These are phyloP conservation scores for Chlamydomonas schloesseri DNA, from an alignment of 139 green algal species.

Conservation along the genomic window DNA sequence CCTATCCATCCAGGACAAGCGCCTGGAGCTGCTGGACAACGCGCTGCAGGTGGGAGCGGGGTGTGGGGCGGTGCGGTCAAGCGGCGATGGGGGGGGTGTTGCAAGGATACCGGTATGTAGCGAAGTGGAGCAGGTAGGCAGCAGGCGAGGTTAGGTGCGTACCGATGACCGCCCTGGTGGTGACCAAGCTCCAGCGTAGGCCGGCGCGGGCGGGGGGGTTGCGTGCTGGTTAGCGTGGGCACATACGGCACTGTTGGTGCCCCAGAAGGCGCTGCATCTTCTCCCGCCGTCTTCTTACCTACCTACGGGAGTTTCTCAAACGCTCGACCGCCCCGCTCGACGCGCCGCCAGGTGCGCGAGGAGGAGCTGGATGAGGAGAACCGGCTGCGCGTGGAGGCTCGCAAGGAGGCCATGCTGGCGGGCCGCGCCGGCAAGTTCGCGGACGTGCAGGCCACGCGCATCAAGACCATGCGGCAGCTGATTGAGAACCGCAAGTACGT, in stretches of 20 bases:
- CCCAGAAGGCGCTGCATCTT: too few relatives aligned
- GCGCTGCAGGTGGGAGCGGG: conserved; percentile 65
- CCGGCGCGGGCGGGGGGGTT: not conserved
- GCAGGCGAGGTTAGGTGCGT: too few relatives aligned
- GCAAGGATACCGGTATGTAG: too few relatives aligned
- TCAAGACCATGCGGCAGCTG: conserved; percentile 82
- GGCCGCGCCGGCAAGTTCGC: conserved; percentile 61
- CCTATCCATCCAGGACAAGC: conserved; percentile 74
- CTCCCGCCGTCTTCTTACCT: not conserved
- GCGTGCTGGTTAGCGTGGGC: too few relatives aligned
- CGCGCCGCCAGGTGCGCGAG: conserved; percentile 65
- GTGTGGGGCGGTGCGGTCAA: too few relatives aligned
- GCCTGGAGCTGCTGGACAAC: conserved; percentile 68
- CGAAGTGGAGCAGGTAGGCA: too few relatives aligned
- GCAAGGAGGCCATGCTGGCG: conserved; percentile 59
- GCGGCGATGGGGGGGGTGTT: too few relatives aligned
- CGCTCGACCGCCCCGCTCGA: too few relatives aligned
- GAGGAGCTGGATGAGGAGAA: conserved; percentile 68
- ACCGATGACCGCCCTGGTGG: too few relatives aligned
- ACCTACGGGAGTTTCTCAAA: not conserved
- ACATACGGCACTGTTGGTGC: too few relatives aligned
- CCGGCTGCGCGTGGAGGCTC: conserved; percentile 52
- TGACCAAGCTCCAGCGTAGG: too few relatives aligned
- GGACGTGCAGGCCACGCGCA: conserved; percentile 64
- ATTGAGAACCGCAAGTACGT: conserved; percentile 70